Conservation (phyloP, 2,329 filamentous ascomycete genomes). For the Colletotrichum musicola region DNA sequence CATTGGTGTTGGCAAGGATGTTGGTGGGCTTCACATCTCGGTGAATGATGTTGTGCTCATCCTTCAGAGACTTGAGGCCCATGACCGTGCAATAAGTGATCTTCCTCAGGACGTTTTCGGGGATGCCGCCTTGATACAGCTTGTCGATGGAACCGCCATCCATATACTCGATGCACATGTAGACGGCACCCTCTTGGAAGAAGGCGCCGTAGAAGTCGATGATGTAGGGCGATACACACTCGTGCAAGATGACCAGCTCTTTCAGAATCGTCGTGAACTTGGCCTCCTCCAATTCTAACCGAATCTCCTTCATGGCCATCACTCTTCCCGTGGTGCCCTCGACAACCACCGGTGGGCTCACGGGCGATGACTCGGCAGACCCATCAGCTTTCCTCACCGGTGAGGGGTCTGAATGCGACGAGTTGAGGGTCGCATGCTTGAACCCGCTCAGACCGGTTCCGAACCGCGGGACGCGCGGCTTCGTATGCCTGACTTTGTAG, state of each 20-base stretch:
- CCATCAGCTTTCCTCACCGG: conserved; percentile 47
- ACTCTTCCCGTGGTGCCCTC: conserved; percentile 76
- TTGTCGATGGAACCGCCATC: conserved; percentile 98
- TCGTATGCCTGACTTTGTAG: conserved; percentile 92
- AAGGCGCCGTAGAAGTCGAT: conserved; percentile 99
- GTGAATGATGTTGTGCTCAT: conserved; percentile 99
- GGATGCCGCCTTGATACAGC: conserved; percentile 89
- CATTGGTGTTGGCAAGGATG: conserved; percentile 89
- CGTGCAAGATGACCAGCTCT: conserved; percentile 95
- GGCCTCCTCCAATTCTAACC: conserved; percentile 93
- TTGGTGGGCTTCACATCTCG: conserved; percentile 99
- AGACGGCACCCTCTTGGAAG: conserved; percentile 98
- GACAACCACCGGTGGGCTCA: conserved; percentile 40
- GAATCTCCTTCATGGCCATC: conserved; percentile 99
- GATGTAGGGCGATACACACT: conserved; percentile 94
- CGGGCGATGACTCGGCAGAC: conserved; percentile 44
- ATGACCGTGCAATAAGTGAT: conserved; percentile 91
- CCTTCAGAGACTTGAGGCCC: conserved; percentile 93
- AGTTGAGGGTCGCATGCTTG: conserved; percentile 55
- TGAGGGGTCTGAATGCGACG: conserved; percentile 52
- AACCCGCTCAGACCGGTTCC: conserved; percentile 68
- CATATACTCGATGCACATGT: conserved; percentile 99
- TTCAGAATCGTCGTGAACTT: conserved; percentile 98
- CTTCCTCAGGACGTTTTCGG: conserved; percentile 88
- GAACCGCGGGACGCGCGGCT: conserved; percentile 69